Base-by-base conservation (phyloP, 163 green algal genomes). In the Volvox carteri region DNA sequence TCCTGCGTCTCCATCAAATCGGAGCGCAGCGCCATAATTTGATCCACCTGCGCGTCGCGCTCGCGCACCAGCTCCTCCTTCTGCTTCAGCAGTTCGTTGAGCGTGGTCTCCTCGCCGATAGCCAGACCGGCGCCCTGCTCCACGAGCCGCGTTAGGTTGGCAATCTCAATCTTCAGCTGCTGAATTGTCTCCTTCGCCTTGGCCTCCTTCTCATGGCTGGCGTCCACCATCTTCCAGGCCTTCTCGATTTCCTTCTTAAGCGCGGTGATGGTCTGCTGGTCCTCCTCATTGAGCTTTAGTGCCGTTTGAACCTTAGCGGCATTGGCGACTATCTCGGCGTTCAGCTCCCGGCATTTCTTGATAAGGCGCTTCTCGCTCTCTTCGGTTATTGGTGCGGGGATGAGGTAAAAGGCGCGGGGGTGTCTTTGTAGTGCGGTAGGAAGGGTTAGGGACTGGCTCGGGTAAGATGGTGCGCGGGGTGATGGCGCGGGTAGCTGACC, bases 191-290 rank as follows among this genome's bases (percentile, higher is more conserved):
- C 96, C 93, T 98, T 98, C 14, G 95, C 95, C 60, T 95, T 95
- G 8, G 95, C 94, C 92, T 99, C 97, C 92, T 98, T 98, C 58
- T 98, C 97, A 70, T 98, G 95, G 58, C 90, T 95, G 46, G 95
- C 93, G 88, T 99, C 97, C 70, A 98, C 96, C 93, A 98, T 95
- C 90, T 96, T 97, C 97, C 97, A 99, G 16, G 97, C 96, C 92
- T 98, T 98, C 86, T 99, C 97, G 44, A 99, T 96, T 89, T 99
- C 97, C 89, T 97, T 97, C 73, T 98, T 98, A 21, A 99, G 94
- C 6, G 94, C 93, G 0, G 88, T 80, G 84, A 99, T 98, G 33
- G 96, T 98, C 37, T 85, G 92, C 90, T 98, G 96, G 91, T 99
- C 97, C 90, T 99, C 97, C 89, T 98, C 96, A 54, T 94, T 96